These are phyloP conservation scores for Cercospora nicotianae DNA, from an alignment of 2,329 filamentous ascomycete species.

Conservation along the genomic window DNA sequence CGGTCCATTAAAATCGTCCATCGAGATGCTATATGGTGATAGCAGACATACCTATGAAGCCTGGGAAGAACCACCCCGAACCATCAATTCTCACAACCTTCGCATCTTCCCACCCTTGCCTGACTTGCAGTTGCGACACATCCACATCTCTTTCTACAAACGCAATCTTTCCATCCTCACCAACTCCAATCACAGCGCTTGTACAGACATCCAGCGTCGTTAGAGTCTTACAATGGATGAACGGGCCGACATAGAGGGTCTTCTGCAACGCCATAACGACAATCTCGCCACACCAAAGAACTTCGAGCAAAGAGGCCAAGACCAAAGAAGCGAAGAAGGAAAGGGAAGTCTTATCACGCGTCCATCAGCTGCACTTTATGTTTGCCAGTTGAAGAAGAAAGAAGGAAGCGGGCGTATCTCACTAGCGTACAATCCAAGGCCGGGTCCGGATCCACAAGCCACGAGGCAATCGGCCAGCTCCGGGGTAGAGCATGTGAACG, in stretches of 20 bases:
- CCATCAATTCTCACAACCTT: conserved; percentile 44
- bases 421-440: neutral
- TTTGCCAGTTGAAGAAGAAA: conserved; percentile 1
- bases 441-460: neutral
- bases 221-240: conserved; percentile 57
- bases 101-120: conserved; percentile 44
- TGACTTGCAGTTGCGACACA: conserved; percentile 22
- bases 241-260: conserved; percentile 60
- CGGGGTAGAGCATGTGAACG: neutral
- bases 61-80: conserved; percentile 78
- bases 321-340: neutral
- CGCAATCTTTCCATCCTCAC: conserved; percentile 54
- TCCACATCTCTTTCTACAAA: conserved; percentile 45
- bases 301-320: neutral
- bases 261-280: conserved; percentile 28
- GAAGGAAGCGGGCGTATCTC: neutral
- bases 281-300: neutral
- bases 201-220: conserved; percentile 52
- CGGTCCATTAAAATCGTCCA: neutral
- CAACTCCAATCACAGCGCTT: conserved; percentile 52
- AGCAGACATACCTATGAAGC: conserved; percentile 66
- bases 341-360: neutral
- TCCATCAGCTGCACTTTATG: neutral
- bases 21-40: neutral
- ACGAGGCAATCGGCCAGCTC: conserved; percentile 1